Evolutionary conservation across 768 basidiomycete genomes (phyloP), one percentile per base, ranked within the genome.

Genomic region (Mycena sanguinolenta): DNA sequence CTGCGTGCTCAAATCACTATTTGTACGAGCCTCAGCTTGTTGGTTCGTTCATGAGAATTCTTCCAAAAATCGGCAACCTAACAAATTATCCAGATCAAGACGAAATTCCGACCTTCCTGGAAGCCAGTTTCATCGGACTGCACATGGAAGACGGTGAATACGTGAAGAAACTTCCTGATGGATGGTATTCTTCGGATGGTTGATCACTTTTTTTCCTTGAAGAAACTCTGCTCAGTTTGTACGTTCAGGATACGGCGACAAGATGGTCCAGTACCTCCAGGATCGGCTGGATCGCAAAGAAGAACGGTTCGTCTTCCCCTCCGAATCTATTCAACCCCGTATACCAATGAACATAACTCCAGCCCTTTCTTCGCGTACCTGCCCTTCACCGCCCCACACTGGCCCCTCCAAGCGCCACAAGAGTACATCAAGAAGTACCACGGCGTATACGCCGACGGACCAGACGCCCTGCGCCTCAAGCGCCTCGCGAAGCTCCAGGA

Each of bases 101-200:
- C 54, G 42, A 65, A 58, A 65, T 54, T 0, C 63, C 63, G 6
- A 65, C 63, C 8, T 65, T 65, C 55, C 30, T 65, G 19, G 54
- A 65, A 30, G 63, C 63, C n/a, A 57, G 54, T 16, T 65, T 65
- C 54, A 65, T 65, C 32, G 63, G 63, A 23, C n/a, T 65, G 54
- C 63, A 65, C 63, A 65, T 65, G 63, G 63, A 65, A 27, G 63
- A 65, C 53, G 63, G 63, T 4, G 63, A 65, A 49, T 65, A 65
- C n/a, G 55, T 65, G 3, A 63, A 63, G 62, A 53, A 63, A 49
- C 62, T 63, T 23, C 62, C 62, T 5, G 62, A 53, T 17, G 63
- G 63, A 17, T 65, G 63, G 63, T 65, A 65, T 17, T 63, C 62
- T 13, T 63, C 62, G 23, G 5, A 63, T 13, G 62, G 62, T 63